A percentile compares a stretch with the other conserved stretches of the same genome.
Evolutionary conservation across 768 basidiomycete genomes (phyloP).

Genomic region (Psilocybe sp.): DNA sequence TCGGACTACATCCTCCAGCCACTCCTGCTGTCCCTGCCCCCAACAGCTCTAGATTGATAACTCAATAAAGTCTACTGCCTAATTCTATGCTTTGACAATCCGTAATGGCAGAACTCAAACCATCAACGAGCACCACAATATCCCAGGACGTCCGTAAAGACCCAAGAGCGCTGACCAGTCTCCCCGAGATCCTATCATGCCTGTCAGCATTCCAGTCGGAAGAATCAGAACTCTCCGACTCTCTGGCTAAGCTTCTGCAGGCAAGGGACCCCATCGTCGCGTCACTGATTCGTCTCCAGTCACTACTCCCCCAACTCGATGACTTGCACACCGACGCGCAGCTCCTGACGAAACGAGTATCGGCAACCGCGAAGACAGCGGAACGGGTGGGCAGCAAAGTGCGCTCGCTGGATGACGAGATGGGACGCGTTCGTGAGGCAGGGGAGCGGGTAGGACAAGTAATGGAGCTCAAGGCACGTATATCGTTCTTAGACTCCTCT

Average conservation of each 20-base stretch:
- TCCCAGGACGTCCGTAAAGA: slow-evolving; percentile 20
- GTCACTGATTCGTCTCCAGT: slow-evolving; percentile 60
- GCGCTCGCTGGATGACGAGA: slow-evolving; percentile 86
- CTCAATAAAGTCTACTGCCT: too few species aligned
- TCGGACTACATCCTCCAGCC: too few species aligned
- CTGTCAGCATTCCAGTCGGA: slow-evolving; percentile 74
- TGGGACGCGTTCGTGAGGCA: slow-evolving; percentile 84
- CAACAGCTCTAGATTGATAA: too few species aligned
- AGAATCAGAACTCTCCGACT: slow-evolving; percentile 73
- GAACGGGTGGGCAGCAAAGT: slow-evolving; percentile 93
- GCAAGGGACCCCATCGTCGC: slow-evolving; percentile 61
- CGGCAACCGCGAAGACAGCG: slow-evolving; percentile 73
- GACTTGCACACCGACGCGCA: slow-evolving; percentile 57
- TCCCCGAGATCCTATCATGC: slow-evolving; percentile 71
- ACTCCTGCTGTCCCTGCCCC: too few species aligned
- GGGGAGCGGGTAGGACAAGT: slow-evolving; percentile 91
- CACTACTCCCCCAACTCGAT: slow-evolving; percentile 61
- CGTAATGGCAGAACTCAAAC: too few species aligned
- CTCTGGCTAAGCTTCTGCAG: slow-evolving; percentile 69
- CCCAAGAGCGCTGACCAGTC: slow-evolving; percentile 50
- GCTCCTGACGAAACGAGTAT: slow-evolving; percentile 55
- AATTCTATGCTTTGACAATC: too few species aligned
- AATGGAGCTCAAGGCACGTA: slow-evolving; percentile 85
- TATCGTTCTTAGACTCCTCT: slow-evolving; percentile 2
- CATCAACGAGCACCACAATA: neutral